Percentiles rank a stretch among this genome's conserved stretches.
These are phyloP conservation scores for Isoetes taiwanensis DNA, from an alignment of 75 land plant genomes.

Conservation along the genomic window DNA sequence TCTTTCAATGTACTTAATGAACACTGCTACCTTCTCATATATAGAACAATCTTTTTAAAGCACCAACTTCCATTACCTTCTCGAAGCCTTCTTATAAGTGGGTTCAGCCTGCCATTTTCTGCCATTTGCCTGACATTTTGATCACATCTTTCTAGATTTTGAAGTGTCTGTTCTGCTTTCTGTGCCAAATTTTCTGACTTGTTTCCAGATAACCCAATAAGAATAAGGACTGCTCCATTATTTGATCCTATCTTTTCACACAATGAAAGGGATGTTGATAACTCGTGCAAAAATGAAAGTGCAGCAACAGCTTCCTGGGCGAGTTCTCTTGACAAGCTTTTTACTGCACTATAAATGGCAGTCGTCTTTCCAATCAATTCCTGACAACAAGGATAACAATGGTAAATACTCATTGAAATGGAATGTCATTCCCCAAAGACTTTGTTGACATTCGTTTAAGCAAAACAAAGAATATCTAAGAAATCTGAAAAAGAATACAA, in stretches of 20 bases:
- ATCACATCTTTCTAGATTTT: slow-evolving; percentile 71
- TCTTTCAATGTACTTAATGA: too few relatives aligned
- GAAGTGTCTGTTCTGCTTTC: slow-evolving; percentile 62
- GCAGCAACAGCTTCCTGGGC: slow-evolving; percentile 34
- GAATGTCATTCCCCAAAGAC: too few relatives aligned
- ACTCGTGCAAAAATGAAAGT: slow-evolving; percentile 41
- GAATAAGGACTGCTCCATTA: slow-evolving; percentile 47
- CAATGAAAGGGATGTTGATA: slow-evolving; percentile 37
- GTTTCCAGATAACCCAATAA: slow-evolving; percentile 43
- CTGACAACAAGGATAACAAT: too few relatives aligned
- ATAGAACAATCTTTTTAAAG: too few relatives aligned
- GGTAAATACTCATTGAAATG: too few relatives aligned
- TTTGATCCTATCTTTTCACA: slow-evolving; percentile 49
- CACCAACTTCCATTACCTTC: slow-evolving; percentile 44
- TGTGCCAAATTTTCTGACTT: slow-evolving; percentile 30
- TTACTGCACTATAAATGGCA: slow-evolving; percentile 26
- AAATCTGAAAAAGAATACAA: too few relatives aligned
- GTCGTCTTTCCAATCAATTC: slow-evolving; percentile 33
- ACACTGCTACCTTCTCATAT: too few relatives aligned
- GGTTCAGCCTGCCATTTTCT: slow-evolving; percentile 83
- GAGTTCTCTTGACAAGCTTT: slow-evolving; percentile 36
- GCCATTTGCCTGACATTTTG: slow-evolving; percentile 86
- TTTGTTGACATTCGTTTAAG: too few relatives aligned
- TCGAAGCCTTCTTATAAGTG: slow-evolving; percentile 55
- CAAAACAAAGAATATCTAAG: too few relatives aligned